Percentiles rank a stretch among this genome's conserved stretches.
Conservation (phyloP, 2,329 filamentous ascomycete genomes). For the Bisporella sp. region DNA sequence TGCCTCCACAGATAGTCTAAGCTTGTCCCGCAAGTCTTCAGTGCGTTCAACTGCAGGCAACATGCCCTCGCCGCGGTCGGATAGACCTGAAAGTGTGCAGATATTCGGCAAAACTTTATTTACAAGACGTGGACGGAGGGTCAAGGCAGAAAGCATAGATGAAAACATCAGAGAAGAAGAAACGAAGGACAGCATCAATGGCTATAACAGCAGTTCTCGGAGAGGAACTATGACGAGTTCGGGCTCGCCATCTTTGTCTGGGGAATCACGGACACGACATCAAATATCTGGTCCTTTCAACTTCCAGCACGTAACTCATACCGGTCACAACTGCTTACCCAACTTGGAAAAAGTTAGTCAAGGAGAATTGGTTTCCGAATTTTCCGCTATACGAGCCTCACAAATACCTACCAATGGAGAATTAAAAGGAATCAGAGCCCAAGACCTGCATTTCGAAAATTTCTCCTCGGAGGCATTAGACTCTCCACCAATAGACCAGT, state of each 20-base stretch:
- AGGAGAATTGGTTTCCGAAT: conserved; percentile 37
- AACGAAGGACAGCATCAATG: conserved; percentile 18
- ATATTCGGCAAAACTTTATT: conserved; percentile 50
- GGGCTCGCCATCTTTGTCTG: not conserved
- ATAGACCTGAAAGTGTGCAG: conserved; percentile 52
- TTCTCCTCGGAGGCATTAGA: conserved; percentile 39
- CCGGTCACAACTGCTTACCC: conserved; percentile 41
- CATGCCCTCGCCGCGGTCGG: conserved; percentile 38
- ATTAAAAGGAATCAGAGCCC: conserved; percentile 31
- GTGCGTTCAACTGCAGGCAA: conserved; percentile 46
- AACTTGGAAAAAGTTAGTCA: conserved; percentile 34
- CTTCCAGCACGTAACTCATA: conserved; percentile 59
- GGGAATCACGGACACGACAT: conserved; percentile 10
- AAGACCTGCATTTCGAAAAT: conserved; percentile 40
- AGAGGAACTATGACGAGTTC: not conserved
- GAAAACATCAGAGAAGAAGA: conserved; percentile 9
- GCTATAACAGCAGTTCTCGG: conserved; percentile 6
- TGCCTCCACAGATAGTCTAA: conserved; percentile 24
- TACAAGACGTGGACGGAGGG: conserved; percentile 40
- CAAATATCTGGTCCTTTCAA: conserved; percentile 57
- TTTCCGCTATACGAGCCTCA: conserved; percentile 34
- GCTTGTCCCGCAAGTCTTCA: conserved; percentile 49
- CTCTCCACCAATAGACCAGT: not conserved
- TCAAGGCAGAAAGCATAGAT: conserved; percentile 8
- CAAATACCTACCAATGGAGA: conserved; percentile 30